Percentiles rank a stretch among this genome's conserved stretches.
Conservation (phyloP, 495 filamentous ascomycete species). For the Hypomontagnella submonticulosa region DNA sequence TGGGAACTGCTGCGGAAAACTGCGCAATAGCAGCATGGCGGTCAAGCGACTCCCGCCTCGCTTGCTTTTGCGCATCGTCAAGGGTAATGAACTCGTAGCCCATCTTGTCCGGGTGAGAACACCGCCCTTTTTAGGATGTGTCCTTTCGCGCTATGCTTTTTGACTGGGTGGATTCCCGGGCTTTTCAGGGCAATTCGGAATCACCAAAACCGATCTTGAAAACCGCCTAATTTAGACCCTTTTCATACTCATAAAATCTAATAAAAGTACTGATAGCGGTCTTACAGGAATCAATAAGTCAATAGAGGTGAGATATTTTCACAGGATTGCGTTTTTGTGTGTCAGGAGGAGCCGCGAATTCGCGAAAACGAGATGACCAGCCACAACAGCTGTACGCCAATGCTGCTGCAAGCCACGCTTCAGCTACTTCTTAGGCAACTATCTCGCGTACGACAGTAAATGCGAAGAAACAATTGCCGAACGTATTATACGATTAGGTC, state of each 20-base stretch:
- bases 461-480: no score
- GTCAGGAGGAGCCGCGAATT: background rate
- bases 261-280: background rate
- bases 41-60: slow-evolving; percentile 68
- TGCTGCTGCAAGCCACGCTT: slow-evolving; percentile 28
- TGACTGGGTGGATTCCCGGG: background rate
- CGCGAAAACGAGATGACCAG: slow-evolving; percentile 23
- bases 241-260: background rate
- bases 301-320: slow-evolving; percentile 6
- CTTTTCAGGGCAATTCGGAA: background rate
- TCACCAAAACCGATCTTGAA: slow-evolving; percentile 3
- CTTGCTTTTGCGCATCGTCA: slow-evolving; percentile 62
- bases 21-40: slow-evolving; percentile 71
- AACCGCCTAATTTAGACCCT: background rate
- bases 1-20: slow-evolving; percentile 64
- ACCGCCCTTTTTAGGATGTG: background rate
- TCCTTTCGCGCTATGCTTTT: slow-evolving; percentile 5
- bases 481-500: no score
- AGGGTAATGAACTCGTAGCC: slow-evolving; percentile 69
- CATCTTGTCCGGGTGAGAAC: slow-evolving; percentile 47
- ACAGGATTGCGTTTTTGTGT: slow-evolving; percentile 10
- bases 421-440: slow-evolving; percentile 1
- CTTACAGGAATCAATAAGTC: background rate
- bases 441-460: no score
- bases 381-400: slow-evolving; percentile 31